Conservation (phyloP, 305 asterid species). For the Fraxinus paxiana region DNA sequence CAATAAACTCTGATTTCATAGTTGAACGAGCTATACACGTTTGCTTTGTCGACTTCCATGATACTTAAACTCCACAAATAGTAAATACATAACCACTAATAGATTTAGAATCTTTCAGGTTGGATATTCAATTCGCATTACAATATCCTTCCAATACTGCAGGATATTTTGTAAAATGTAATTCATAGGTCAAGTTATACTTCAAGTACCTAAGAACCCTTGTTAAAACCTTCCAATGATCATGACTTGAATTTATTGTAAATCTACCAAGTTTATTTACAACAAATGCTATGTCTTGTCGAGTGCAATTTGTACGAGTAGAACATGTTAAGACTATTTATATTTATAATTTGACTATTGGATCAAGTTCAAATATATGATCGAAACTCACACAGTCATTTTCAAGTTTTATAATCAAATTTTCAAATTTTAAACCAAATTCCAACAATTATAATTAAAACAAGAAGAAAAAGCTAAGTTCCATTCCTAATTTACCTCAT, state of each 20-base stretch:
- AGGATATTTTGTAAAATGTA: too few relatives aligned
- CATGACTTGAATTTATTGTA: background rate
- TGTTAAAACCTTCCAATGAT: background rate
- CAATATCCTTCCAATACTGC: background rate
- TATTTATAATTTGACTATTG: too few relatives aligned
- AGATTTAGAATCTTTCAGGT: background rate
- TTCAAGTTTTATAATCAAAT: too few relatives aligned
- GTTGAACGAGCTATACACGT: background rate
- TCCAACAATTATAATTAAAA: too few relatives aligned
- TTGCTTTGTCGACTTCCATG: background rate
- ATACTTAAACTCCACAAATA: background rate
- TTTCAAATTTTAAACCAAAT: too few relatives aligned
- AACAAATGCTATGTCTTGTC: background rate
- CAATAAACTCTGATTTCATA: background rate
- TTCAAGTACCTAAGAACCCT: background rate
- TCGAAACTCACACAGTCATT: too few relatives aligned
- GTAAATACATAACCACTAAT: background rate
- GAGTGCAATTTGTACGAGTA: background rate
- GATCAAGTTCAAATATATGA: too few relatives aligned
- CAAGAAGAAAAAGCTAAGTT: too few relatives aligned
- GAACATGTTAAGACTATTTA: too few relatives aligned
- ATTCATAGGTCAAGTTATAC: background rate
- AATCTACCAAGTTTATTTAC: too few relatives aligned
- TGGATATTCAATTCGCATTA: background rate
- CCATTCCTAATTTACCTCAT: background rate